phyloP scores from a whole-genome alignment of 495 filamentous ascomycete species.

The Echria macrotheca region DNA sequence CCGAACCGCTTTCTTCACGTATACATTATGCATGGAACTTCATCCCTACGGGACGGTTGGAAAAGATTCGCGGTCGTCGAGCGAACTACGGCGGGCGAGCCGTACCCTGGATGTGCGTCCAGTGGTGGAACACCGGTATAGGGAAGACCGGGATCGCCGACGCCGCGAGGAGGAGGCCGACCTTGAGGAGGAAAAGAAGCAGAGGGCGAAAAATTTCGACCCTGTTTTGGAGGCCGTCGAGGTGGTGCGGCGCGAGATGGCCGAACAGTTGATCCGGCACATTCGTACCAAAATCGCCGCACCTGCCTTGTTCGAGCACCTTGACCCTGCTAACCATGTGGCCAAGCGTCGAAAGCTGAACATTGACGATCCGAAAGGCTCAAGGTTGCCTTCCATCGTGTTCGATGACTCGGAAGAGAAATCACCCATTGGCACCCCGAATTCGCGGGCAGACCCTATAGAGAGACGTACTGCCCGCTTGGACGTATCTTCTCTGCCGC shows the following conservation, averaged over 20 bases:
- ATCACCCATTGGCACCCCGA: constrained; percentile 57
- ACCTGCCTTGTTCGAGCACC: constrained; percentile 72
- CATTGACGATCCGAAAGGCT: constrained; percentile 61
- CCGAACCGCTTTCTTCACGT: constrained; percentile 78
- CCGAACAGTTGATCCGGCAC: constrained; percentile 76
- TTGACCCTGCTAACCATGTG: constrained; percentile 75
- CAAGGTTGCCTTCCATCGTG: constrained; percentile 32
- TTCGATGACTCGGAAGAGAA: constrained; percentile 52
- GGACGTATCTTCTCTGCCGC: constrained; percentile 61
- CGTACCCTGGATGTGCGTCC: constrained; percentile 28
- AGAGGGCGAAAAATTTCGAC: constrained; percentile 76
- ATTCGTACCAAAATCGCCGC: constrained; percentile 78
- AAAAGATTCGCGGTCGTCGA: constrained; percentile 49
- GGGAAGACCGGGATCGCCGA: constrained; percentile 39
- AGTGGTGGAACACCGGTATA: constrained; percentile 43
- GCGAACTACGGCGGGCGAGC: constrained; percentile 26
- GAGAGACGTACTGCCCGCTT: constrained; percentile 46
- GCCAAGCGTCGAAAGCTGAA: constrained; percentile 71
- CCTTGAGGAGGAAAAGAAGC: constrained; percentile 78
- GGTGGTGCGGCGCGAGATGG: constrained; percentile 72
- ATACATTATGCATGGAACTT: constrained; percentile 86
- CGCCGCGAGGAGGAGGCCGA: constrained; percentile 65
- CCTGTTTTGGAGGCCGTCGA: constrained; percentile 77
- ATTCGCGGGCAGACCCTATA: constrained; percentile 56
- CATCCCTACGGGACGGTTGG: constrained; percentile 61